A percentile compares a stretch with the other conserved stretches of the same genome.
These are phyloP conservation scores for Fusarium nisikadoi DNA, from an alignment of 2,329 filamentous ascomycete species.

Conservation along the genomic window DNA sequence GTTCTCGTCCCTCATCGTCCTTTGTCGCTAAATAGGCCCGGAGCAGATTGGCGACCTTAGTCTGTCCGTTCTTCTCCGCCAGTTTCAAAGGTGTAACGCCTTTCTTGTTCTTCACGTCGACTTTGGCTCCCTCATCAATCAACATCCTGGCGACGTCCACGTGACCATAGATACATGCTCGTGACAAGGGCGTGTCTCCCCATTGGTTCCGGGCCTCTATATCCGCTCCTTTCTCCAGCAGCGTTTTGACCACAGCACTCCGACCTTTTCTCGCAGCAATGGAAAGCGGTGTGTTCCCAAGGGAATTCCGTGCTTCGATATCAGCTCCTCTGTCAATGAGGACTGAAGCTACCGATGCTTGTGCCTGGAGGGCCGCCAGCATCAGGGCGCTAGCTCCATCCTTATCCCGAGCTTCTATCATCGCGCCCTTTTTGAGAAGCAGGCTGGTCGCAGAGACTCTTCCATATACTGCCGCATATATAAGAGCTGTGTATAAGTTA, in stretches of 20 bases:
- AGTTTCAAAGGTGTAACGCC: not conserved
- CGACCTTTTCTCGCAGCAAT: not conserved
- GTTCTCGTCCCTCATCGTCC: not conserved
- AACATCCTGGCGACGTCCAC: not conserved
- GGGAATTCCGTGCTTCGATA: not conserved
- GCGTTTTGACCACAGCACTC: not conserved
- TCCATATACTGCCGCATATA: rapidly evolving
- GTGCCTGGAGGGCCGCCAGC: not conserved
- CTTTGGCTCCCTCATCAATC: not conserved
- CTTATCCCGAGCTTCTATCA: not conserved
- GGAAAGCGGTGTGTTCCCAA: not conserved
- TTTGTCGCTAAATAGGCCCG: no score
- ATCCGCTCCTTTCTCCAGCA: not conserved
- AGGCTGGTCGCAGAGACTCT: not conserved
- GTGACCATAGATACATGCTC: not conserved
- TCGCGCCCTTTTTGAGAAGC: not conserved
- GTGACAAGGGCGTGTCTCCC: not conserved
- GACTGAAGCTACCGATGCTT: rapidly evolving
- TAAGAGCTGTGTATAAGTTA: not conserved
- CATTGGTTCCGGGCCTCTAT: not conserved
- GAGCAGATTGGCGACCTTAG: not conserved
- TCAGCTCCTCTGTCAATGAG: not conserved
- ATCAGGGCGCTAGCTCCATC: rapidly evolving
- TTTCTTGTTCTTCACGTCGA: not conserved
- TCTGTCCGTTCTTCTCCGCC: not conserved